These are phyloP conservation scores for Ampelomyces quisqualis DNA, from an alignment of 2,329 filamentous ascomycete genomes.

Conservation along the genomic window DNA sequence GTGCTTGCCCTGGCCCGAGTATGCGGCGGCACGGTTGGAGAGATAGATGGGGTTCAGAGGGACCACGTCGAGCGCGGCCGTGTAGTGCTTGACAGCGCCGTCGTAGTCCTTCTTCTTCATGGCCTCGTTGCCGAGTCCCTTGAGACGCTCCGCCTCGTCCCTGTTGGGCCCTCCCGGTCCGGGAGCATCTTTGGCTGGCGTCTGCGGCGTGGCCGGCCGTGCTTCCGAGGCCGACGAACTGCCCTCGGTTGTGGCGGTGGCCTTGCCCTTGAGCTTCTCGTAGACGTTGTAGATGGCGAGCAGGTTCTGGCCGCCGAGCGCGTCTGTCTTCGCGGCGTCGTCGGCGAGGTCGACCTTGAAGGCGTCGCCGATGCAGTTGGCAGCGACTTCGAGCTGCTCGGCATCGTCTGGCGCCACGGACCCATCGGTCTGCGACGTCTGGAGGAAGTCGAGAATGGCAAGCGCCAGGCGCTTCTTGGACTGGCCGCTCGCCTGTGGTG, in stretches of 20 bases:
- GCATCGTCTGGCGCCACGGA: slow-evolving; percentile 84
- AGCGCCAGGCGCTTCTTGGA: slow-evolving; percentile 89
- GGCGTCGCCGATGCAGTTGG: slow-evolving; percentile 90
- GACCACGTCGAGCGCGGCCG: slow-evolving; percentile 75
- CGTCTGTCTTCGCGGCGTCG: slow-evolving; percentile 68
- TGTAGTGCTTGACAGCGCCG: slow-evolving; percentile 81
- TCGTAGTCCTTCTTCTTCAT: slow-evolving; percentile 94
- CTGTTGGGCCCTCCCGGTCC: slow-evolving; percentile 57
- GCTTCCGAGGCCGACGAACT: slow-evolving; percentile 45
- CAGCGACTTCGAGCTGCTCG: slow-evolving; percentile 90
- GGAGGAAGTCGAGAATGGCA: slow-evolving; percentile 94
- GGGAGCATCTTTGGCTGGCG: slow-evolving; percentile 32
- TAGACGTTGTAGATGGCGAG: slow-evolving; percentile 92
- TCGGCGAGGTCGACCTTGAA: slow-evolving; percentile 92
- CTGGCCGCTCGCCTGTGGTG: slow-evolving; percentile 39
- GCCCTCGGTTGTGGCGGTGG: slow-evolving; percentile 49
- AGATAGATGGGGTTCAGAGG: slow-evolving; percentile 94
- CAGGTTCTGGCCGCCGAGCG: slow-evolving; percentile 83
- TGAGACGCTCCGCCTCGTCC: slow-evolving; percentile 82
- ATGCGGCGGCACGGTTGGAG: slow-evolving; percentile 93
- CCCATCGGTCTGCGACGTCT: slow-evolving; percentile 79
- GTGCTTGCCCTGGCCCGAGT: slow-evolving; percentile 82
- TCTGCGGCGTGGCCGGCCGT: slow-evolving; percentile 45
- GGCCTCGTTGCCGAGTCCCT: slow-evolving; percentile 87
- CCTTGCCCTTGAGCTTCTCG: slow-evolving; percentile 82